phyloP scores from a whole-genome alignment of 345 rosid genomes.

The Lenwebbia sp. region DNA sequence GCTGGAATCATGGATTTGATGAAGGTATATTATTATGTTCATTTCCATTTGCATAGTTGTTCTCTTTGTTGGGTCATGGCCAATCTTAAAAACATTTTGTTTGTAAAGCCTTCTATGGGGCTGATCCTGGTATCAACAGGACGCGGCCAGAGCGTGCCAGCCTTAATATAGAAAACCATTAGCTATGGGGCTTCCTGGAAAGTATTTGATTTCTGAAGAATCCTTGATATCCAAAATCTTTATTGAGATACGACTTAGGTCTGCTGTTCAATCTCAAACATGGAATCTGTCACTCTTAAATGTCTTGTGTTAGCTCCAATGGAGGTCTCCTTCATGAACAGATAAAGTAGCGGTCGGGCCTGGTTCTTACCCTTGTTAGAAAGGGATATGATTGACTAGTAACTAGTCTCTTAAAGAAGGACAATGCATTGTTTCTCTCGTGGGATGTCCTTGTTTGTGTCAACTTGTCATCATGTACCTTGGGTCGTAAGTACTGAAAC shows the following conservation, averaged over 20 bases:
- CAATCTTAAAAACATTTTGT: not conserved
- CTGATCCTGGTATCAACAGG: not conserved
- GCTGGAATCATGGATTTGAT: constrained; percentile 95
- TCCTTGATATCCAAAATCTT: not conserved
- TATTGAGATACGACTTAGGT: not conserved
- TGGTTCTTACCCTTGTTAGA: not conserved
- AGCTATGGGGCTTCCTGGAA: not conserved
- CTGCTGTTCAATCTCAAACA: not conserved
- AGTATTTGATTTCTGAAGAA: not conserved
- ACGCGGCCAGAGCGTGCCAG: not conserved
- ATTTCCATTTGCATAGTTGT: not conserved
- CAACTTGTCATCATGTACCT: not conserved
- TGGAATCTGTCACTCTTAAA: not conserved
- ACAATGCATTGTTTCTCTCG: not conserved
- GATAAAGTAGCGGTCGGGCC: not conserved
- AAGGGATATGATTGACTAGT: not conserved
- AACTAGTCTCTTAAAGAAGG: not conserved
- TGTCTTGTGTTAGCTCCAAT: not conserved
- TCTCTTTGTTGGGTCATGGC: not conserved
- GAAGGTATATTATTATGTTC: constrained; percentile 42
- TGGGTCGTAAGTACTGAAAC: not conserved
- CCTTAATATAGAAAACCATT: not conserved
- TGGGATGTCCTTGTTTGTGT: not conserved
- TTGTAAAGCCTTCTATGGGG: not conserved
- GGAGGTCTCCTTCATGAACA: not conserved